phyloP scores from a whole-genome alignment of 2,329 filamentous ascomycete species.

The Hyphodiscus sp. region DNA sequence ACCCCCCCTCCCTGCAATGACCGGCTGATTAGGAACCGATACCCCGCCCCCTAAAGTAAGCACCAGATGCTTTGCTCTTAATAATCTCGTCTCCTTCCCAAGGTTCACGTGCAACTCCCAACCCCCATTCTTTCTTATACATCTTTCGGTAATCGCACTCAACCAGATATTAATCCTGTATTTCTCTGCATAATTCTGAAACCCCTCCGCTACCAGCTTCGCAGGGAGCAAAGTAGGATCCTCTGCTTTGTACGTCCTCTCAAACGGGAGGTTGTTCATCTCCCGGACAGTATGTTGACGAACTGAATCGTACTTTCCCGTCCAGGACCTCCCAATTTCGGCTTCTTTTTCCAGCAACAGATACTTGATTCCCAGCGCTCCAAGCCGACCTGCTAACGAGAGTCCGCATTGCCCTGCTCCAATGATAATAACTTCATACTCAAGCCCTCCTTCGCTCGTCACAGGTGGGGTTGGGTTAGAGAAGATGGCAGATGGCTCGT shows the following conservation, averaged over 20 bases:
- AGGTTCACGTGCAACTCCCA: conserved; percentile 40
- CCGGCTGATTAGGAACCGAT: conserved; percentile 50
- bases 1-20: conserved; percentile 44
- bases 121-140: conserved; percentile 42
- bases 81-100: conserved; percentile 30
- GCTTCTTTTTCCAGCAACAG: conserved; percentile 51
- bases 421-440: conserved; percentile 15
- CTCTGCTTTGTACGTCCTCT: conserved; percentile 48
- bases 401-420: conserved; percentile 56
- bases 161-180: conserved; percentile 65
- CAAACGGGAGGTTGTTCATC: conserved; percentile 54
- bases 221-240: conserved; percentile 66
- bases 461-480: neutral
- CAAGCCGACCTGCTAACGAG: conserved; percentile 45
- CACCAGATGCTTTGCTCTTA: conserved; percentile 37
- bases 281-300: conserved; percentile 62
- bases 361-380: conserved; percentile 46
- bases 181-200: conserved; percentile 54
- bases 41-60: conserved; percentile 48
- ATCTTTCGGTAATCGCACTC: conserved; percentile 39
- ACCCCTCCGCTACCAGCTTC: conserved; percentile 61
- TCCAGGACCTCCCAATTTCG: conserved; percentile 55
- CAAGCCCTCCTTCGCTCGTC: neutral
- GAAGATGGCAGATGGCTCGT: conserved; percentile 7
- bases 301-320: conserved; percentile 53